A percentile compares a stretch with the other conserved stretches of the same genome.
Evolutionary conservation across 495 filamentous ascomycete genomes (phyloP).

Genomic region (Penicillium cosmopolitanum): DNA sequence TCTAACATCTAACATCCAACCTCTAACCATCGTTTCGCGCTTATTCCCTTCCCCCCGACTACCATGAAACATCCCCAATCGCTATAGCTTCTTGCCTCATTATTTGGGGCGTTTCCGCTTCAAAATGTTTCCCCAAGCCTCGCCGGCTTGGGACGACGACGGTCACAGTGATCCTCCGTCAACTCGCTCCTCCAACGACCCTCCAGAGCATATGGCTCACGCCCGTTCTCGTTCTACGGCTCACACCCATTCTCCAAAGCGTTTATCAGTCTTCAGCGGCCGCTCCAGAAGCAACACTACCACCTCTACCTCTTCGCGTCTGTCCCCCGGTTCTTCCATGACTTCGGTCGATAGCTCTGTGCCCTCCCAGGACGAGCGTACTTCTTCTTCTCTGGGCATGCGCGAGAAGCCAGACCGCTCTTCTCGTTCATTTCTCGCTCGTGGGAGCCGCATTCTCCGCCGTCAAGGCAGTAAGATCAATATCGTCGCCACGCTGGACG

Average conservation of each 20-base stretch:
- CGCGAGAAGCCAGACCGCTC: slow-evolving; percentile 45
- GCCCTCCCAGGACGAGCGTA: slow-evolving; percentile 37
- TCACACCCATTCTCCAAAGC: slow-evolving; percentile 45
- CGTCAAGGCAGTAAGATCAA: slow-evolving; percentile 57
- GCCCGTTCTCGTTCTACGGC: slow-evolving; percentile 48
- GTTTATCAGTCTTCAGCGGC: slow-evolving; percentile 46
- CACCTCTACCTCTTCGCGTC: slow-evolving; percentile 42
- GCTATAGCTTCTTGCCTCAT: slow-evolving; percentile 9
- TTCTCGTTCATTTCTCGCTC: slow-evolving; percentile 47
- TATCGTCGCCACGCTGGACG: slow-evolving; percentile 50
- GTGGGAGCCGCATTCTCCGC: slow-evolving; percentile 55
- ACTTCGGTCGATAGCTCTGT: slow-evolving; percentile 37
- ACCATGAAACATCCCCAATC: slow-evolving; percentile 27
- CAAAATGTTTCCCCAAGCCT: slow-evolving; percentile 17
- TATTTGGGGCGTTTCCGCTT: slow-evolving; percentile 3
- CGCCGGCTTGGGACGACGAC: slow-evolving; percentile 30
- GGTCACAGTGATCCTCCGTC: slow-evolving; percentile 40
- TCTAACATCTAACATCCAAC: slow-evolving; percentile 8
- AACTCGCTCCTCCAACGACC: slow-evolving; percentile 43
- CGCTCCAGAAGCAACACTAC: slow-evolving; percentile 52
- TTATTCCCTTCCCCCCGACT: not conserved
- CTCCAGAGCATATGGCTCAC: slow-evolving; percentile 43
- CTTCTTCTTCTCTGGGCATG: slow-evolving; percentile 32
- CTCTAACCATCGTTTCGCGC: not conserved
- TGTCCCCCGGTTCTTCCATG: slow-evolving; percentile 46